A percentile compares a stretch with the other conserved stretches of the same genome.
These are phyloP conservation scores for Taphrina betulina DNA, from an alignment of 1,139 yeast species.

Conservation along the genomic window DNA sequence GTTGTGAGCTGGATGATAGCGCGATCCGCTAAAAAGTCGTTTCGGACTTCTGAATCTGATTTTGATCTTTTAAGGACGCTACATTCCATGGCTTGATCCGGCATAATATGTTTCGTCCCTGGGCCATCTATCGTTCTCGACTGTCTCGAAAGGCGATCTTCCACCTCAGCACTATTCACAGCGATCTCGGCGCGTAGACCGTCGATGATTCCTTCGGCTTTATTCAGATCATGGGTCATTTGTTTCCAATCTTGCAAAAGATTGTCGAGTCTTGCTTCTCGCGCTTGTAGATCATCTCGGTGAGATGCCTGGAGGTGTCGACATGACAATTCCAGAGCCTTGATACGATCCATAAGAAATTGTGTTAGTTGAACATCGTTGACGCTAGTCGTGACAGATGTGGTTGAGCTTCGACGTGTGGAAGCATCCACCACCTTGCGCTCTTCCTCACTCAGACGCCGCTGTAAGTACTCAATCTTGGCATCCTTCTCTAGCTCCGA, in stretches of 20 bases:
- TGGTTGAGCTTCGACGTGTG: conserved; percentile 11
- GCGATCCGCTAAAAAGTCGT: not conserved
- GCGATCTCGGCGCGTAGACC: conserved; percentile 9
- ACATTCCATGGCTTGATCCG: too few species aligned
- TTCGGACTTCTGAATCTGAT: conserved; percentile 6
- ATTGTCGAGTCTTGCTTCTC: conserved; percentile 11
- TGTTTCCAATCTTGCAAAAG: conserved; percentile 19
- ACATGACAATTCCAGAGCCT: conserved; percentile 8
- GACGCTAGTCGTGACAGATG: not conserved
- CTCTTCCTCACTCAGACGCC: not conserved
- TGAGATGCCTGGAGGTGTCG: conserved; percentile 9
- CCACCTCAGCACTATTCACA: conserved; percentile 10
- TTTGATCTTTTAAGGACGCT: not conserved
- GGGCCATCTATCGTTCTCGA: not conserved
- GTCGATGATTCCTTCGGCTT: conserved; percentile 9
- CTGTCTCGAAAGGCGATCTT: conserved; percentile 1
- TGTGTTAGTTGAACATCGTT: conserved; percentile 4
- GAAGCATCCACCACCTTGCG: not conserved
- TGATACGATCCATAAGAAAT: conserved; percentile 23
- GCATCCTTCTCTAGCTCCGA: conserved; percentile 1
- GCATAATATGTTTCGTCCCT: not conserved
- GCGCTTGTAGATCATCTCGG: conserved; percentile 10
- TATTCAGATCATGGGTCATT: conserved; percentile 9
- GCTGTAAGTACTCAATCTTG: not conserved
- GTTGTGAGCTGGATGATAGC: not conserved